phyloP scores from a whole-genome alignment of 306 rosid genomes.

The Potentilla sterilis region DNA sequence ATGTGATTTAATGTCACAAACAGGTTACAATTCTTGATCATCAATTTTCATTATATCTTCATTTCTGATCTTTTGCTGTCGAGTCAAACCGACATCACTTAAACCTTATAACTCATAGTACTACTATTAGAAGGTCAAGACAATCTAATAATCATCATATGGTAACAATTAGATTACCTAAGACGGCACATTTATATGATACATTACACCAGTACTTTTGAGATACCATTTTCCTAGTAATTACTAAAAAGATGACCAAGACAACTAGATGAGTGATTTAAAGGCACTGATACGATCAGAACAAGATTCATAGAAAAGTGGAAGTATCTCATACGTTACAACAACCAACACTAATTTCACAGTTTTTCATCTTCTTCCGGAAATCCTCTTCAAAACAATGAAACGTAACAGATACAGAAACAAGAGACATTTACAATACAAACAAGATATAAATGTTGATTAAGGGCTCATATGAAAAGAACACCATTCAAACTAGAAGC shows the following conservation, averaged over 20 bases:
- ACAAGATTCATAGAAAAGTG: neutral
- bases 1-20: neutral
- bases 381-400: neutral
- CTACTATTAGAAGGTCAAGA: neutral
- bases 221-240: neutral
- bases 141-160: neutral
- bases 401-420: too few relatives aligned
- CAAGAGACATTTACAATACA: too few relatives aligned
- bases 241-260: neutral
- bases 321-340: neutral
- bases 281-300: neutral
- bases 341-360: neutral
- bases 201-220: neutral
- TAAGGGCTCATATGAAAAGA: neutral
- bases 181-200: neutral
- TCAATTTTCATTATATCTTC: neutral
- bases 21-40: neutral
- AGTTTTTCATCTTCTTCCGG: too few relatives aligned
- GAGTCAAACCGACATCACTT: neutral
- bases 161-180: neutral
- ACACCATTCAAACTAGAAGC: neutral
- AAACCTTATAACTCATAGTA: neutral
- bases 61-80: neutral
- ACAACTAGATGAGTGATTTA: neutral
- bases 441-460: too few relatives aligned